These are phyloP conservation scores for Rhizophora mangle DNA, from an alignment of 345 rosid genomes.

Conservation along the genomic window DNA sequence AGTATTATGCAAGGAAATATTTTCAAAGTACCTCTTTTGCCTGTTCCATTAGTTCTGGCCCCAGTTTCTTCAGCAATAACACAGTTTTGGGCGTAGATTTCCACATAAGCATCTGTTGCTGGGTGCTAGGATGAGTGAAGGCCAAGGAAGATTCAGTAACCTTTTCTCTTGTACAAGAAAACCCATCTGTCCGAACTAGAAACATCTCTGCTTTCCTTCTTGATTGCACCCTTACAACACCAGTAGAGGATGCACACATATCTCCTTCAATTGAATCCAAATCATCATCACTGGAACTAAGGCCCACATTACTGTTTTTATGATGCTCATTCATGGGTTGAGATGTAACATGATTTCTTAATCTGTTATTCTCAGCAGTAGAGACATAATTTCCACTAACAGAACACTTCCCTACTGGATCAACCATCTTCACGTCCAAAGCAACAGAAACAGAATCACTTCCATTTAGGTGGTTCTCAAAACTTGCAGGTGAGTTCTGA, in stretches of 20 bases:
- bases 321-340: conserved; percentile 31
- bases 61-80: conserved; percentile 82
- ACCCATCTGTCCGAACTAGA: conserved; percentile 91
- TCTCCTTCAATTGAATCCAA: conserved; percentile 61
- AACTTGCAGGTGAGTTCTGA: conserved; percentile 32
- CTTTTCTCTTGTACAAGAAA: conserved; percentile 91
- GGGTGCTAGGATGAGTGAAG: conserved; percentile 97
- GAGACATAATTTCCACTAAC: conserved; percentile 26
- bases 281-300: conserved; percentile 53
- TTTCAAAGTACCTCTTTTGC: conserved; percentile 69
- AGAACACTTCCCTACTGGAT: conserved; percentile 21
- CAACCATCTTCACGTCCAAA: conserved; percentile 26
- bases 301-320: conserved; percentile 30
- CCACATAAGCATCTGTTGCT: conserved; percentile 99
- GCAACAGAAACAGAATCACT: conserved; percentile 28
- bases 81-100: conserved; percentile 89
- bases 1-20: conserved; percentile 2
- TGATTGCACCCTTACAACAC: conserved; percentile 95
- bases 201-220: conserved; percentile 98
- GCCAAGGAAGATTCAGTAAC: conserved; percentile 95
- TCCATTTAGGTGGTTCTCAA: conserved; percentile 34
- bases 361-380: conserved; percentile 35
- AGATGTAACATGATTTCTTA: conserved; percentile 22
- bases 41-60: conserved; percentile 89
- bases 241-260: conserved; percentile 97